Base-by-base conservation (phyloP, 1,284 basidiomycete genomes). In the Anthracocystis setariae region DNA sequence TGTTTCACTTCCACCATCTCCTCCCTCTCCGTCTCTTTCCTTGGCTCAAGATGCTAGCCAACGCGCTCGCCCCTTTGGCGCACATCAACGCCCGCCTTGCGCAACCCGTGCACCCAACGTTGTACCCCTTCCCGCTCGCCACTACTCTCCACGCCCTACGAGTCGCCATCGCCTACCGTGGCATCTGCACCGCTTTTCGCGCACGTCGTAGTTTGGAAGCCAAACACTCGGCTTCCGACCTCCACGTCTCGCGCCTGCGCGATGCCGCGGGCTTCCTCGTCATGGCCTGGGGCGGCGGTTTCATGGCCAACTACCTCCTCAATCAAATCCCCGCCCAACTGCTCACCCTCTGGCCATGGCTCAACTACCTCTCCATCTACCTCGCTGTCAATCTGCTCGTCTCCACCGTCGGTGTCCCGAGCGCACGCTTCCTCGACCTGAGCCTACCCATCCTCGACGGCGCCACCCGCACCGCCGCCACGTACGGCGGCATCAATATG, bases 221-320 rank as follows among this genome's bases (percentile, higher is more conserved):
- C 38, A 55, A 56, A 17, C 46, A 53, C 18, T 12, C 59, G 4
- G 21, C 60, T 3, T 7, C 51, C 20, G 59, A 67, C 24, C 51
- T 64, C 7, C 50, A 60, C 29, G 56, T 72, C 27, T 67, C 62
- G 5, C 32, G 7, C 23, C 45, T 66, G 12, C 60, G 58, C 40
- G 68, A 79, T 50, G 42, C 61, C 2, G 76, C 58, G 4, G 77
- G 77, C 10, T 79, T 76, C 54, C 64, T 78, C 40, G 69, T 79
- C 33, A 79, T 79, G 77, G 65, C 70, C 3, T 79, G 77, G 77
- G 77, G 77, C 13, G 77, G 77, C 12, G 61, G 68, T 8, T 67
- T 79, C 43, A 59, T 79, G 47, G 29, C 70, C 37, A 68, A 74
- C 52, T 69, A 69, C 51, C 20, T 78, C 12, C 56, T 74, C 33